These are phyloP conservation scores for Xylaria sp. DNA, from an alignment of 2,329 filamentous ascomycete genomes.

Conservation along the genomic window DNA sequence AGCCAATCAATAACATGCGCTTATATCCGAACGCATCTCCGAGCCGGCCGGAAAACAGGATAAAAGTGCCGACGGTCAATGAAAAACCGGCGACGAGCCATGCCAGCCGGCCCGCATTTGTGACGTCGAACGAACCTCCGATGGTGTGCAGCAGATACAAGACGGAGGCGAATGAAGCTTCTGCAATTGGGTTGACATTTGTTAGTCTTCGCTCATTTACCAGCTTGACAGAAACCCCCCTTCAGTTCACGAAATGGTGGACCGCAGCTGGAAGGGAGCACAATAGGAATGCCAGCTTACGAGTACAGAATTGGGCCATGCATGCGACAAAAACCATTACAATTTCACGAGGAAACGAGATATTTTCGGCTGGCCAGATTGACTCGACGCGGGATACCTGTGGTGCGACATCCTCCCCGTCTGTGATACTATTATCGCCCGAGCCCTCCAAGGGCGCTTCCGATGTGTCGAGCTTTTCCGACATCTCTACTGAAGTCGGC, in stretches of 20 bases:
- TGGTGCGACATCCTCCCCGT: conserved; percentile 32
- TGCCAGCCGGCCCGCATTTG: conserved; percentile 53
- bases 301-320: conserved; percentile 41
- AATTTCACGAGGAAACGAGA: conserved; percentile 33
- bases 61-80: conserved; percentile 62
- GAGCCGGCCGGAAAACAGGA: conserved; percentile 60
- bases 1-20: conserved; percentile 59
- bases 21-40: conserved; percentile 62
- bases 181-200: conserved; percentile 14
- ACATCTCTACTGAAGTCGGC: background rate
- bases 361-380: conserved; percentile 38
- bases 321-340: conserved; percentile 39
- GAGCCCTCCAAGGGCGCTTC: conserved; percentile 14
- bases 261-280: background rate
- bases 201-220: conserved; percentile 13
- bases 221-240: background rate
- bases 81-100: conserved; percentile 61
- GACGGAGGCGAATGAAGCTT: conserved; percentile 33
- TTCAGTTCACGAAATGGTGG: background rate
- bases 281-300: conserved; percentile 26
- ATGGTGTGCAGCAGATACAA: conserved; percentile 54
- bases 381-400: conserved; percentile 36
- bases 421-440: conserved; percentile 16
- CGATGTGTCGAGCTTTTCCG: background rate
- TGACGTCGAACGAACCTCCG: conserved; percentile 54